Evolutionary conservation across 805 yeast genomes (phyloP).

Genomic region (Monosporozyma unispora): DNA sequence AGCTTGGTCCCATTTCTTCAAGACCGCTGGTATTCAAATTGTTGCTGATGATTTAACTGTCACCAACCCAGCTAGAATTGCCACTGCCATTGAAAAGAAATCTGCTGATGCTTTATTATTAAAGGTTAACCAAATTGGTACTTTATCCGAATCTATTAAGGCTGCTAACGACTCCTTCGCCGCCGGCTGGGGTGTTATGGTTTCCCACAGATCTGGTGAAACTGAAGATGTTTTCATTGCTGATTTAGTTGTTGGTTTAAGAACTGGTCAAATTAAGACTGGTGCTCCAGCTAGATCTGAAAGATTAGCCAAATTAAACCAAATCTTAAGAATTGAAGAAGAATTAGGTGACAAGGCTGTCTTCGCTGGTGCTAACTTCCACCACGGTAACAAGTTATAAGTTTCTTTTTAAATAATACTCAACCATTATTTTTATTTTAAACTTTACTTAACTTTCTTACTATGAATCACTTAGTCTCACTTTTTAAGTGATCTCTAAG

Average conservation of each 20-base stretch:
- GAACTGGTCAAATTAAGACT: slow-evolving; percentile 98
- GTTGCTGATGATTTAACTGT: slow-evolving; percentile 98
- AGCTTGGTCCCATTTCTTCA: slow-evolving; percentile 86
- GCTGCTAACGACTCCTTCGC: slow-evolving; percentile 93
- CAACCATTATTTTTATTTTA: neutral
- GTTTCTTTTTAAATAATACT: slow-evolving; percentile 3
- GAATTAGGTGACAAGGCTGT: slow-evolving; percentile 96
- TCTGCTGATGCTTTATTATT: slow-evolving; percentile 88
- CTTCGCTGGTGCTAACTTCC: slow-evolving; percentile 92
- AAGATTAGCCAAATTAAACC: slow-evolving; percentile 98
- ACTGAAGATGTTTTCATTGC: slow-evolving; percentile 98
- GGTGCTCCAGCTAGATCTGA: slow-evolving; percentile 99
- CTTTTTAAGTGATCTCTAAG: neutral
- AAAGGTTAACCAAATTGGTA: slow-evolving; percentile 98
- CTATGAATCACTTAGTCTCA: neutral
- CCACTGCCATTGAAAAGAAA: slow-evolving; percentile 94
- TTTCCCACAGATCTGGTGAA: slow-evolving; percentile 99
- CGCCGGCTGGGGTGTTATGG: slow-evolving; percentile 99
- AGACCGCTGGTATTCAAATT: slow-evolving; percentile 70
- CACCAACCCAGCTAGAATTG: slow-evolving; percentile 92
- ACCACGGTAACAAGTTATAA: slow-evolving; percentile 38
- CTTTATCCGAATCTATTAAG: slow-evolving; percentile 89
- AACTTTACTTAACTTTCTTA: slow-evolving; percentile 1
- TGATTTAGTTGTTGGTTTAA: slow-evolving; percentile 94
- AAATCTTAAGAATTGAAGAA: slow-evolving; percentile 96